phyloP scores from a whole-genome alignment of 2,329 filamentous ascomycete species.

The Trichoderma aggressivum region DNA sequence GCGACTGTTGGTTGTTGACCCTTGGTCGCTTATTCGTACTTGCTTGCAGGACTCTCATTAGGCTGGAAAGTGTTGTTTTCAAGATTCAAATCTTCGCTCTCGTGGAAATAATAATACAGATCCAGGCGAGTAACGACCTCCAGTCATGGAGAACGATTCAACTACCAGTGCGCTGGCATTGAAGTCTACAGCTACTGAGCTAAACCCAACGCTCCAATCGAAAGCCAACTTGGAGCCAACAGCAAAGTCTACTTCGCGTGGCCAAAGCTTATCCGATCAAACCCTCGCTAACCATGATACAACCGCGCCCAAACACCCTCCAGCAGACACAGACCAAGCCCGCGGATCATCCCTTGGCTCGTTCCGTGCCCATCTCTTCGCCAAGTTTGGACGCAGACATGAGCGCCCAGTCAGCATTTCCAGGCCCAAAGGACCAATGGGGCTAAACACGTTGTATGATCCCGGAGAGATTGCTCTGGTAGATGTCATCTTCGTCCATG shows the following conservation, averaged over 20 bases:
- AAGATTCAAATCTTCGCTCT: background rate
- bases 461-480: background rate
- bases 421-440: slow-evolving; percentile 8
- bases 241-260: background rate
- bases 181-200: background rate
- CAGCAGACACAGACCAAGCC: background rate
- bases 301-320: background rate
- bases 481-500: slow-evolving; percentile 11
- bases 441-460: slow-evolving; percentile 2
- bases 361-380: background rate
- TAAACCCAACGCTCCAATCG: background rate
- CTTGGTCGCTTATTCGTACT: background rate
- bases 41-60: background rate
- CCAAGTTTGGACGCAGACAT: slow-evolving; percentile 14
- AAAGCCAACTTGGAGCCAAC: background rate
- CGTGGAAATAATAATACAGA: background rate
- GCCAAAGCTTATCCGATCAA: background rate
- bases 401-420: background rate
- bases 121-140: background rate
- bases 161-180: background rate
- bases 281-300: background rate
- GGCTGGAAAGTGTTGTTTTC: too few species aligned
- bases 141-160: background rate
- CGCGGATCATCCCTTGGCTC: background rate
- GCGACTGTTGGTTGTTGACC: background rate